phyloP scores from a whole-genome alignment of 257 asterid genomes.

The Solanum arcanum region DNA sequence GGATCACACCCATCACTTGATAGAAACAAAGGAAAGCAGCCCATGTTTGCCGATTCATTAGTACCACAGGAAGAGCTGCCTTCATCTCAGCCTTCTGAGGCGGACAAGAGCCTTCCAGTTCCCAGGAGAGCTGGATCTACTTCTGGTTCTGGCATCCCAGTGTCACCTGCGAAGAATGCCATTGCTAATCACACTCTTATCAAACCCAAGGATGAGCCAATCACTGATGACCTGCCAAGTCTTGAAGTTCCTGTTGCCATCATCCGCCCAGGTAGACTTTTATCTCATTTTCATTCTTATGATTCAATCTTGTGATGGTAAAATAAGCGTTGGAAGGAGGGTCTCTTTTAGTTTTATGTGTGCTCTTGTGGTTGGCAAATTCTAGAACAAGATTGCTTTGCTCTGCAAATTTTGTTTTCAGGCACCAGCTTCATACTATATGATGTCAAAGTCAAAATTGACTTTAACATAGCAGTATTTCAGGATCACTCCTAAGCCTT shows the following conservation, averaged over 20 bases:
- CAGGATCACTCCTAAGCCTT: background rate
- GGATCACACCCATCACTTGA: background rate
- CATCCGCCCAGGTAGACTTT: slow-evolving; percentile 10
- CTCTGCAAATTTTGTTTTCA: background rate
- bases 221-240: slow-evolving; percentile 7
- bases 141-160: slow-evolving; percentile 2
- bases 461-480: background rate
- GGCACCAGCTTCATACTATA: background rate
- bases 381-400: background rate
- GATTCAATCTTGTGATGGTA: background rate
- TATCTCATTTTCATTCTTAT: background rate
- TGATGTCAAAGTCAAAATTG: background rate
- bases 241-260: slow-evolving; percentile 1
- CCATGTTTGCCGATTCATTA: slow-evolving; percentile 2
- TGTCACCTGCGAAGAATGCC: background rate
- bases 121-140: background rate
- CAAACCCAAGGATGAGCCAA: slow-evolving; percentile 23
- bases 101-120: slow-evolving; percentile 1
- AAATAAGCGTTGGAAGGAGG: background rate
- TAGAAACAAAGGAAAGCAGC: slow-evolving; percentile 16
- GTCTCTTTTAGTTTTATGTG: background rate
- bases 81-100: background rate
- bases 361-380: background rate
- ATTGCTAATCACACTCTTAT: slow-evolving; percentile 1
- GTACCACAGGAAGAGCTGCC: background rate